Conservation (phyloP, 345 rosid genomes). For the Arabis hirsuta region DNA sequence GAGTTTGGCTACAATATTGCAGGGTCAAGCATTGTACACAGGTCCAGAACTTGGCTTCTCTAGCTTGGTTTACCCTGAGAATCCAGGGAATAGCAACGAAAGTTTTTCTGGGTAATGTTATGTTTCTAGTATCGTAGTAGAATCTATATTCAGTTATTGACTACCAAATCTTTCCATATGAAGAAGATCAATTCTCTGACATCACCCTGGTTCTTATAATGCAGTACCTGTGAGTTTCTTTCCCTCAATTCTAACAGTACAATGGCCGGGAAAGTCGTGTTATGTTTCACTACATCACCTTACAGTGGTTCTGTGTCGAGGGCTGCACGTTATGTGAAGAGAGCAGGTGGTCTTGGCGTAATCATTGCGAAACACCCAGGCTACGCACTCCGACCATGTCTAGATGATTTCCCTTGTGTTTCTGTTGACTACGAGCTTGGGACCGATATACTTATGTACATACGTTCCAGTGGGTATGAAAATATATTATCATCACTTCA, state of each 20-base stretch:
- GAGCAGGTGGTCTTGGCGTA: conserved; percentile 53
- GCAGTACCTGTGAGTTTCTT: conserved; percentile 35
- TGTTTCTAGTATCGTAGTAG: background rate
- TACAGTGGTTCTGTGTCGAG: conserved; percentile 25
- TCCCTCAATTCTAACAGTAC: conserved; percentile 25
- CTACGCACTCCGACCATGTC: conserved; percentile 32
- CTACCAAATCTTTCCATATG: background rate
- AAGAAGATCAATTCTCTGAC: background rate
- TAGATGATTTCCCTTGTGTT: conserved; percentile 48
- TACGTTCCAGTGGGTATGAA: conserved; percentile 46
- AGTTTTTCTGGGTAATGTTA: conserved; percentile 28
- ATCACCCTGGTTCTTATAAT: conserved; percentile 6
- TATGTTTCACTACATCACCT: conserved; percentile 42
- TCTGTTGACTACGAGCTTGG: conserved; percentile 49
- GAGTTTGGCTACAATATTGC: background rate
- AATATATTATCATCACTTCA: background rate
- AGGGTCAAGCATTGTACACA: conserved; percentile 47
- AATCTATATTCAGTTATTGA: background rate
- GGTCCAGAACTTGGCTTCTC: conserved; percentile 47
- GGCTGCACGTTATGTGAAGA: conserved; percentile 40
- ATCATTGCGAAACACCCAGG: conserved; percentile 45
- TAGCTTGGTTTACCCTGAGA: conserved; percentile 49
- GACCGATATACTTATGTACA: conserved; percentile 44
- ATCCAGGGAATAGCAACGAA: conserved; percentile 36
- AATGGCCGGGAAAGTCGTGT: conserved; percentile 38